Conservation (phyloP, 768 basidiomycete species). For the Heimioporus sp. region DNA sequence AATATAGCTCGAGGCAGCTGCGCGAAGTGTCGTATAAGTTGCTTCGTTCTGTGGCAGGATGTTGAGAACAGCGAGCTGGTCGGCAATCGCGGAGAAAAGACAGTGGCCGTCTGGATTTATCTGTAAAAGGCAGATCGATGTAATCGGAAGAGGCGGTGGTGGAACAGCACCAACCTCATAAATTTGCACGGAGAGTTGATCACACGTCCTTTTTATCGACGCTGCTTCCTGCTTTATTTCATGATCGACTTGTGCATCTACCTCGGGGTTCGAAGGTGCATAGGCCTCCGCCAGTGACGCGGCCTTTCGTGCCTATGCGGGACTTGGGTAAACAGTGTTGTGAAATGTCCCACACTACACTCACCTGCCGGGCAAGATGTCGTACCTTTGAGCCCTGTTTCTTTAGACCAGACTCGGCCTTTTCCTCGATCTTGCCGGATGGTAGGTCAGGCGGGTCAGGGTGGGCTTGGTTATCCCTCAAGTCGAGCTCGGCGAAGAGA, state of each 20-base stretch:
- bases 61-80: constrained; percentile 79
- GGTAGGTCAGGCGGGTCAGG: constrained; percentile 35
- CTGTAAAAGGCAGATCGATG: constrained; percentile 38
- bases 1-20: constrained; percentile 79
- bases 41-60: constrained; percentile 58
- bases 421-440: constrained; percentile 8
- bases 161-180: constrained; percentile 49
- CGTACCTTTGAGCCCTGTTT: constrained; percentile 63
- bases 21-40: constrained; percentile 59
- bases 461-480: constrained; percentile 49
- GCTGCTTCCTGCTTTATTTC: constrained; percentile 69
- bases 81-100: constrained; percentile 90
- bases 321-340: constrained; percentile 1
- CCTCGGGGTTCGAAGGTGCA: constrained; percentile 52
- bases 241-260: constrained; percentile 55
- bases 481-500: constrained; percentile 74
- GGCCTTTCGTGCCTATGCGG: constrained; percentile 65
- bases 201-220: constrained; percentile 61
- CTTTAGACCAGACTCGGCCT: constrained; percentile 18
- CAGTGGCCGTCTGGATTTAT: constrained; percentile 96
- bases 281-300: constrained; percentile 57
- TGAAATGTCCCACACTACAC: constrained; percentile 8
- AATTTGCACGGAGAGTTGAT: constrained; percentile 61
- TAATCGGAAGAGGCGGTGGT: neutral
- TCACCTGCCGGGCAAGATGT: constrained; percentile 71